A percentile compares a stretch with the other conserved stretches of the same genome.
Evolutionary conservation across 83 land plant species (phyloP).

Genomic region (Picea engelmannii): DNA sequence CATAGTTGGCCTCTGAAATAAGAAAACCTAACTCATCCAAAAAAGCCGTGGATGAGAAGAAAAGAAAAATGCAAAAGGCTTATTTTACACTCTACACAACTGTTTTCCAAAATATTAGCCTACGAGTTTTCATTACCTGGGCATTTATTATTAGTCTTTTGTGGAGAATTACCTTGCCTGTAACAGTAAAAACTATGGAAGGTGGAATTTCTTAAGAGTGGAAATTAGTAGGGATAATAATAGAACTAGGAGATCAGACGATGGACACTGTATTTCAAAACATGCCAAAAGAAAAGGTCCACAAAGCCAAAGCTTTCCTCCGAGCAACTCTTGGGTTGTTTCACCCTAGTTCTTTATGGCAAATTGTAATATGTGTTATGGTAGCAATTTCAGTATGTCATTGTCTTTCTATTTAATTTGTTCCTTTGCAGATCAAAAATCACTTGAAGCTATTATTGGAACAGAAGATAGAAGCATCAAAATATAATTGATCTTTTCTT

Average conservation of each 20-base stretch:
- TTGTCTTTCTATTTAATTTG: not conserved
- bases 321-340: not conserved
- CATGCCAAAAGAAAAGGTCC: not conserved
- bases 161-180: too few species aligned
- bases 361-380: not conserved
- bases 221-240: not conserved
- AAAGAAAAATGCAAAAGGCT: too few species aligned
- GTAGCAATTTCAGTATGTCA: not conserved
- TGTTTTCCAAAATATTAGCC: too few species aligned
- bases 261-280: not conserved
- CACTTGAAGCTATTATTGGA: not conserved
- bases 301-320: not conserved
- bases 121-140: too few species aligned
- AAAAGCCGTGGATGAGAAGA: too few species aligned
- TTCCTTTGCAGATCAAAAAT: not conserved
- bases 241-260: not conserved
- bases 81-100: too few species aligned
- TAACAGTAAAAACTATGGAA: too few species aligned
- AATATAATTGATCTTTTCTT: not conserved
- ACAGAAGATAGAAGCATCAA: too few species aligned
- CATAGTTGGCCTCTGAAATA: too few species aligned
- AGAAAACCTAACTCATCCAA: too few species aligned
- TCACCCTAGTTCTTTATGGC: not conserved
- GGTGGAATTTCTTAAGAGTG: too few species aligned
- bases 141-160: too few species aligned